phyloP scores from a whole-genome alignment of 1,139 yeast genomes.

The Debaryomycetaceae sp. region DNA sequence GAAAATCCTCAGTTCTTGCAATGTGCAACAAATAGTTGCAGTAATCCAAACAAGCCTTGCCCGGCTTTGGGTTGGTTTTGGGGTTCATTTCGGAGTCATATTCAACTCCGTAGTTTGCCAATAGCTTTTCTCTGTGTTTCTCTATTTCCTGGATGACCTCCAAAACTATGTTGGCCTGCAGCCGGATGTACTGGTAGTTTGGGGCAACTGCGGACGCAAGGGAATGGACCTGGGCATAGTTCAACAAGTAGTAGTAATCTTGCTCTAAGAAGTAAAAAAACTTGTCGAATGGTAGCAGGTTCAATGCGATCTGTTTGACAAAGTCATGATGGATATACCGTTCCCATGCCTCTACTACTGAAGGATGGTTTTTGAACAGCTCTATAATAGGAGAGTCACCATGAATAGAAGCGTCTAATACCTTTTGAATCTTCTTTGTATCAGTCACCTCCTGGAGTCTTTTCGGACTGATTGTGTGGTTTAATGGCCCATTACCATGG shows the following conservation, averaged over 20 bases:
- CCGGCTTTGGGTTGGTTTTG: conserved; percentile 43
- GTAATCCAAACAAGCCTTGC: conserved; percentile 56
- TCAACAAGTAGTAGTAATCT: conserved; percentile 66
- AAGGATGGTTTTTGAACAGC: conserved; percentile 55
- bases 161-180: conserved; percentile 50
- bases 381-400: conserved; percentile 15
- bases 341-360: conserved; percentile 53
- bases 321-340: conserved; percentile 61
- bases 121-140: conserved; percentile 52
- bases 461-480: conserved; percentile 40
- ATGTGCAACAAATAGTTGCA: conserved; percentile 56
- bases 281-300: conserved; percentile 44
- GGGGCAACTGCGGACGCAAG: conserved; percentile 65
- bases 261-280: conserved; percentile 65
- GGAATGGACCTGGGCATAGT: conserved; percentile 68
- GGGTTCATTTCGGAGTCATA: conserved; percentile 40
- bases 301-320: conserved; percentile 50
- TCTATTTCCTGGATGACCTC: conserved; percentile 55
- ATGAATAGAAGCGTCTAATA: background rate
- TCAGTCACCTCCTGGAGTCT: conserved; percentile 4
- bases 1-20: conserved; percentile 54
- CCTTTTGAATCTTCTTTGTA: conserved; percentile 3
- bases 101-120: conserved; percentile 40
- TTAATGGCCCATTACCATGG: conserved; percentile 69
- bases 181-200: conserved; percentile 46